phyloP scores from a whole-genome alignment of 148 eudicot species.

The Camellia granthamiana region DNA sequence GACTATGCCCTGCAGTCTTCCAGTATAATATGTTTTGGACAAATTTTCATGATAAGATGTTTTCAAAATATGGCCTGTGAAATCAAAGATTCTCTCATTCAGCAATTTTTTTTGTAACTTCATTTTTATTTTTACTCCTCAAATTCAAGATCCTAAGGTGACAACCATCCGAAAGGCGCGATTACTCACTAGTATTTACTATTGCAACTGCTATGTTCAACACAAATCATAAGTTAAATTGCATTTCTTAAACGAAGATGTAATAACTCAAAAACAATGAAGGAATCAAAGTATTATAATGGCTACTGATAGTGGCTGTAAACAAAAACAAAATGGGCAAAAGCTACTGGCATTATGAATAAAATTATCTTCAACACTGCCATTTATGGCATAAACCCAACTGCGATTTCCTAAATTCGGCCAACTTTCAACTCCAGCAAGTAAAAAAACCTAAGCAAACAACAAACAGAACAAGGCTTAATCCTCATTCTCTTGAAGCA shows the following conservation, averaged over 20 bases:
- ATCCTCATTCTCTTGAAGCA: background rate
- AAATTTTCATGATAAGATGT: no score
- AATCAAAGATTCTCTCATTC: no score
- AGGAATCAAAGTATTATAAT: background rate
- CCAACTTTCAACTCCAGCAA: background rate
- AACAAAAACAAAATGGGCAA: background rate
- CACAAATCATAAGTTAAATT: no score
- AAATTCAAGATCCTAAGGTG: no score
- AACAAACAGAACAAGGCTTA: background rate
- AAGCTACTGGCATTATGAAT: conserved; percentile 1
- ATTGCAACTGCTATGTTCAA: no score
- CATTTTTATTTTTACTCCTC: no score
- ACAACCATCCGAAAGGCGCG: no score
- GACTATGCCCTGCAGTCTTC: background rate
- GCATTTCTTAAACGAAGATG: no score
- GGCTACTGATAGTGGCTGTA: background rate
- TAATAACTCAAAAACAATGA: background rate
- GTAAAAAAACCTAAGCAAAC: background rate
- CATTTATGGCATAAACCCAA: background rate
- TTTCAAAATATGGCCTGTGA: no score
- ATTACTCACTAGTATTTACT: no score
- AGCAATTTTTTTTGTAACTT: no score
- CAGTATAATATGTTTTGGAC: no score
- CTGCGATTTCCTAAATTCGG: background rate
- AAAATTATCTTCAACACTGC: background rate